Conservation (phyloP, 1,284 basidiomycete species). For the Austroboletus niveus region DNA sequence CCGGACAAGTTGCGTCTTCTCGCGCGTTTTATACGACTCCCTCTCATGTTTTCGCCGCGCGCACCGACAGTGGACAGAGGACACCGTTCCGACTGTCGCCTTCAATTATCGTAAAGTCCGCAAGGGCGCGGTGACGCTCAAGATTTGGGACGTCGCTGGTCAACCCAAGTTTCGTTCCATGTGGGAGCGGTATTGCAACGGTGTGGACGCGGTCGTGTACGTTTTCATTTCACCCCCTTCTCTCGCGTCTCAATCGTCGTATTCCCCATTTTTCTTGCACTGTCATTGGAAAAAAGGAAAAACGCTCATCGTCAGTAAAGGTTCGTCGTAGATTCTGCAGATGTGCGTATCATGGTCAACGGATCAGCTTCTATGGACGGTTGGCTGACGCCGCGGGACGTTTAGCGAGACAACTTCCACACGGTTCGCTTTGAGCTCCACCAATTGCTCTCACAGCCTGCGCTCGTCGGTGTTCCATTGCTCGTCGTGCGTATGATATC, state of each 20-base stretch:
- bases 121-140: conserved; percentile 88
- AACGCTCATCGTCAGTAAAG: conserved; percentile 39
- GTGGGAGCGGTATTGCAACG: conserved; percentile 96
- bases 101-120: conserved; percentile 86
- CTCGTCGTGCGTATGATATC: conserved; percentile 67
- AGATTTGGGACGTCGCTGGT: conserved; percentile 96
- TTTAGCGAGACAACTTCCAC: conserved; percentile 75
- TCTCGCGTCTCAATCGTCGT: background rate
- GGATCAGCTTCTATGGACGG: background rate
- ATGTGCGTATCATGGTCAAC: conserved; percentile 50
- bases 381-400: conserved; percentile 8
- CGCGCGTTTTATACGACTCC: background rate
- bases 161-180: conserved; percentile 92
- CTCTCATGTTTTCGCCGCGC: background rate
- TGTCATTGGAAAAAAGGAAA: conserved; percentile 4
- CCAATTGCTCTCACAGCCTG: conserved; percentile 74
- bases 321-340: conserved; percentile 89
- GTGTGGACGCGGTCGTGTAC: conserved; percentile 92
- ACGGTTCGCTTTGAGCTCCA: conserved; percentile 90
- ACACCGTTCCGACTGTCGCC: conserved; percentile 91
- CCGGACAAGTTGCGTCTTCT: conserved; percentile 63
- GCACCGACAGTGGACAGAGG: conserved; percentile 75
- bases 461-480: conserved; percentile 78
- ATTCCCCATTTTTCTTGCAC: conserved; percentile 7
- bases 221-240: conserved; percentile 31